Percentiles rank a stretch among this genome's conserved stretches.
These are phyloP conservation scores for Carex parvula DNA, from an alignment of 176 grass and related monocot genomes.

Conservation along the genomic window DNA sequence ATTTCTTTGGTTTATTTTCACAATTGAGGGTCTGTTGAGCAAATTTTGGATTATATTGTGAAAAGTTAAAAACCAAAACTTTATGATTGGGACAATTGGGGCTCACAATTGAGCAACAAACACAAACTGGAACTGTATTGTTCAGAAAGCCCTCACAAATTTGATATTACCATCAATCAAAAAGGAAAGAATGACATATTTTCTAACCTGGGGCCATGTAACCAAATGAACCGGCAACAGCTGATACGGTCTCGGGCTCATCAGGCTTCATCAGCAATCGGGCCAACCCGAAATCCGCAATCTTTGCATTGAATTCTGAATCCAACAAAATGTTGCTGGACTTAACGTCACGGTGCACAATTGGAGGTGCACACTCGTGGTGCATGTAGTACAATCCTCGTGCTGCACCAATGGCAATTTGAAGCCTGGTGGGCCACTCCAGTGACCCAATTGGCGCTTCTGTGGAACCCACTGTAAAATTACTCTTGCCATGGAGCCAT, in stretches of 20 bases:
- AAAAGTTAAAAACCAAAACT: background rate
- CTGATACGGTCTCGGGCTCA: constrained; percentile 36
- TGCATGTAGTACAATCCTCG: constrained; percentile 61
- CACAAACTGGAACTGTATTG: background rate
- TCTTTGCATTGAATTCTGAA: constrained; percentile 38
- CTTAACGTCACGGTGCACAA: constrained; percentile 69
- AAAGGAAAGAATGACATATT: background rate
- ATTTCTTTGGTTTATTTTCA: background rate
- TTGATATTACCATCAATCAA: background rate
- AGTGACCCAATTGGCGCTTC: background rate
- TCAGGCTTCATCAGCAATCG: constrained; percentile 40
- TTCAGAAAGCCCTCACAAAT: background rate
- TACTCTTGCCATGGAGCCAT: constrained; percentile 36
- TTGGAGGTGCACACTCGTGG: constrained; percentile 28
- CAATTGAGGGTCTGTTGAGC: background rate
- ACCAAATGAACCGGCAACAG: constrained; percentile 47
- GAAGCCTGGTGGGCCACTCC: constrained; percentile 45
- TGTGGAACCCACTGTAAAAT: background rate
- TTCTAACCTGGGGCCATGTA: constrained; percentile 72
- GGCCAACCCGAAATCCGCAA: constrained; percentile 68
- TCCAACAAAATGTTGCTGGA: constrained; percentile 80
- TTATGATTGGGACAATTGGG: background rate
- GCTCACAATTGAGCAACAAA: background rate
- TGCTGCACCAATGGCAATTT: constrained; percentile 55
- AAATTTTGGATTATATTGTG: background rate